These are phyloP conservation scores for Flaveria trinervia DNA, from an alignment of 129 eudicot species.

Conservation along the genomic window DNA sequence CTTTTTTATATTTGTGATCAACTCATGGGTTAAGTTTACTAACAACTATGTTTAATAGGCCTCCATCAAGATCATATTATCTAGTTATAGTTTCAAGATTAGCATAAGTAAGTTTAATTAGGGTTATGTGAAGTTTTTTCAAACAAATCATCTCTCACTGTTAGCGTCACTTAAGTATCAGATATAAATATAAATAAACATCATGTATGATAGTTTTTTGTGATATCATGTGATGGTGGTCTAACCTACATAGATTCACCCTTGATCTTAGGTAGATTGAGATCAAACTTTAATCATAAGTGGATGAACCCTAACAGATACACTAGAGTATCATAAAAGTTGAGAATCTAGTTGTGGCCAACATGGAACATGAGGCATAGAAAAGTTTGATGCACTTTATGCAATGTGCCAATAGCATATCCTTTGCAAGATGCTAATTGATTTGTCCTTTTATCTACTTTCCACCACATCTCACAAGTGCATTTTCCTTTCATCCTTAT, in stretches of 20 bases:
- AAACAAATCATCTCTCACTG: no score
- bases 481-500: slow-evolving; percentile 19
- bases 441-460: slow-evolving; percentile 31
- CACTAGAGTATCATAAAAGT: slow-evolving; percentile 11
- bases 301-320: neutral
- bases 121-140: no score
- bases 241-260: neutral
- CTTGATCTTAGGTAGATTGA: neutral
- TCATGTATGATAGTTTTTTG: no score
- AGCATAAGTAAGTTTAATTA: no score
- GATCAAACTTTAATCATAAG: neutral
- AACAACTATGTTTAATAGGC: no score
- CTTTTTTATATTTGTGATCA: no score
- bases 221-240: neutral
- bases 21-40: no score
- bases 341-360: slow-evolving; percentile 29
- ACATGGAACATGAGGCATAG: slow-evolving; percentile 19
- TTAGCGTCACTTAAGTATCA: no score
- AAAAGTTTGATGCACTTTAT: slow-evolving; percentile 28
- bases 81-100: no score
- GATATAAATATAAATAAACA: no score
- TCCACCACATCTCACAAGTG: slow-evolving; percentile 27
- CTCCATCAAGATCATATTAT: no score
- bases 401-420: slow-evolving; percentile 34
- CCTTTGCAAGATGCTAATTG: slow-evolving; percentile 35